Percentiles rank a stretch among this genome's conserved stretches.
These are phyloP conservation scores for Funneliformis caledonium DNA, from an alignment of 371 early-diverging fungal species.

Conservation along the genomic window DNA sequence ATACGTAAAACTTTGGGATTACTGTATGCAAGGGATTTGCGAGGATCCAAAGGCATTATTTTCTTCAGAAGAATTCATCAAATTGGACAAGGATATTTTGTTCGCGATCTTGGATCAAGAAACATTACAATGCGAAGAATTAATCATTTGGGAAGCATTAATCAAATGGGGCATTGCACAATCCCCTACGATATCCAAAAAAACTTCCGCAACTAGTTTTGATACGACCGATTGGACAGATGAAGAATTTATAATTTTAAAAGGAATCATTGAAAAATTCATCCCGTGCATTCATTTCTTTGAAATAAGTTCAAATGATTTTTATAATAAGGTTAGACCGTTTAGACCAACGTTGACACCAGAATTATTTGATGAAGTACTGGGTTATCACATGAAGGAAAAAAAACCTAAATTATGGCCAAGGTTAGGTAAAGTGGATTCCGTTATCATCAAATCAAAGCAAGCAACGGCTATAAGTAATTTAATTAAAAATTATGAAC, in stretches of 20 bases:
- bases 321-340: slow-evolving; percentile 25
- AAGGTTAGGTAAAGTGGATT: slow-evolving; percentile 2
- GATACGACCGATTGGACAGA: not conserved
- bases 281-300: slow-evolving; percentile 19
- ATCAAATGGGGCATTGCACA: slow-evolving; percentile 31
- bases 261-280: not conserved
- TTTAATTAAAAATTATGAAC: slow-evolving; percentile 1
- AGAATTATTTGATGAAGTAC: slow-evolving; percentile 7
- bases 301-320: slow-evolving; percentile 17
- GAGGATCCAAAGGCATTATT: slow-evolving; percentile 10
- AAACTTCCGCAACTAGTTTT: not conserved
- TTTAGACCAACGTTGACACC: not conserved
- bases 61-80: not conserved
- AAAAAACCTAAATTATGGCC: slow-evolving; percentile 3
- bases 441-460: slow-evolving; percentile 27
- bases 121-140: slow-evolving; percentile 1
- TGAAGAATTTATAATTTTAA: not conserved
- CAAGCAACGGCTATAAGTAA: slow-evolving; percentile 4
- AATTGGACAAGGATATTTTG: not conserved
- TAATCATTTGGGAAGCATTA: slow-evolving; percentile 23
- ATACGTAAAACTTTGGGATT: slow-evolving; percentile 1
- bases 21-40: slow-evolving; percentile 23
- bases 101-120: not conserved
- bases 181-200: not conserved
- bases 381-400: slow-evolving; percentile 4